Conservation (phyloP, 768 basidiomycete genomes). For the Tylopilus vinaceipallidus region DNA sequence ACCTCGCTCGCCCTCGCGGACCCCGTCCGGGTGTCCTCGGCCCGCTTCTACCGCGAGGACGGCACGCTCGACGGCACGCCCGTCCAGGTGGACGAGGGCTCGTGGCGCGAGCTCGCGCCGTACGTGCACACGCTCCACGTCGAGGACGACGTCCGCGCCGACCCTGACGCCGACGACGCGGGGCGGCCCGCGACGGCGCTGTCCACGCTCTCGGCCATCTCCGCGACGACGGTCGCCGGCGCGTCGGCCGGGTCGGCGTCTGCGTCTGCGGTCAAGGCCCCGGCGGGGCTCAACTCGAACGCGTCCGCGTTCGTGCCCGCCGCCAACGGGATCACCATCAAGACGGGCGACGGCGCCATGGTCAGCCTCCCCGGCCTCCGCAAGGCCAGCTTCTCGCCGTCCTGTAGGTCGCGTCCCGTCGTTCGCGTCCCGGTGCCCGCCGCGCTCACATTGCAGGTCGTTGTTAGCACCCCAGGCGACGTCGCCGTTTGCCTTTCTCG, state of each 20-base stretch:
- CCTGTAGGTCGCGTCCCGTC: slow-evolving; percentile 12
- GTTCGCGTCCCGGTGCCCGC: neutral
- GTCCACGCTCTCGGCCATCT: slow-evolving; percentile 2
- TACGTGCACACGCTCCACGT: slow-evolving; percentile 32
- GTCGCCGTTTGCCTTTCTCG: slow-evolving; percentile 27
- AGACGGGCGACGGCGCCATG: slow-evolving; percentile 18
- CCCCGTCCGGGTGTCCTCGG: slow-evolving; percentile 19
- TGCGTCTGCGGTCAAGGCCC: neutral
- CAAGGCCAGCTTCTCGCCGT: slow-evolving; percentile 23
- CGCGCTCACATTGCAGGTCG: neutral
- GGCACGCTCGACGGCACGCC: slow-evolving; percentile 25
- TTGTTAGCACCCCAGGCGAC: slow-evolving; percentile 22
- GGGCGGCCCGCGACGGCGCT: slow-evolving; percentile 13
- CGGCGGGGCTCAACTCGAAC: slow-evolving; percentile 20
- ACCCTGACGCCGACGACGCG: too few relatives aligned
- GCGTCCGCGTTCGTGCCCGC: slow-evolving; percentile 27
- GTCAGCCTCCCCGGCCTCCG: slow-evolving; percentile 14
- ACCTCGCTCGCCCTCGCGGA: slow-evolving; percentile 21
- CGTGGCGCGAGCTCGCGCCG: slow-evolving; percentile 32
- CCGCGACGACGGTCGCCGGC: neutral
- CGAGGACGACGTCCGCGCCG: slow-evolving; percentile 28
- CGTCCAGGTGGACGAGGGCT: slow-evolving; percentile 30
- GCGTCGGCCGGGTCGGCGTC: neutral
- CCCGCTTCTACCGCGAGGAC: slow-evolving; percentile 31
- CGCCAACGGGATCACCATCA: slow-evolving; percentile 18